Evolutionary conservation across 1,284 basidiomycete genomes (phyloP), one percentile per base, ranked within the genome.

Genomic region (Melampsora larici-populina): DNA sequence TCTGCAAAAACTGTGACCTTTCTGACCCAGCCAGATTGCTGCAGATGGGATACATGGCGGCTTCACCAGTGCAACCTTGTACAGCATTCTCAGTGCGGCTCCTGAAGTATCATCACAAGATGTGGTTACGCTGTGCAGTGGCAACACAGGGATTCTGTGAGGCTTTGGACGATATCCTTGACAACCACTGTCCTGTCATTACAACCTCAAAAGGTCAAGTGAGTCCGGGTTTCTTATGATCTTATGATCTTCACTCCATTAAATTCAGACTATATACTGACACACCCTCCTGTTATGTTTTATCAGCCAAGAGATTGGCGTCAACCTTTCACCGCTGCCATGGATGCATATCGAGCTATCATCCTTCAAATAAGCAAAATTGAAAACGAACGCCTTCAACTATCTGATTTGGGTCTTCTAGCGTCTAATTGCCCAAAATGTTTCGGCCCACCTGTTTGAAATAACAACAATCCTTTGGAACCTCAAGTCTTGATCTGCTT

Each of bases 11-110:
- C 36, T 36, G 36, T 36, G 36, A 36, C 9, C 36, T 70, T 29
- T 55, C 68, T 11, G 68, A 70, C 26, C 26, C 68, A 15, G 58
- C 51, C 26, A 26, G 68, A 2, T 24, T 70, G 3, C 33, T 70
- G 15, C 46, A 70, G 31, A 48, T 33, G 18, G 68, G 68, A 13
- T 70, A 51, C 13, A 55, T 70, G 17, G 11, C 68, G 5, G 24
- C 68, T 1, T 70, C 31, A 6, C 46, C 68, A 11, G 5, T n/a
- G 24, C 33, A 18, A 33, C 48, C 68, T 26, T 33, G 31, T 1
- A 70, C 68, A 0, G 49, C 68, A 2, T 70, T 70, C 15, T 58
- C 69, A 29, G 13, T 70, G 18, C 51, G 21, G 1, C 24, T 60
- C 13, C 24, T 70, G 9, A 48, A 70, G 48, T n/a, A 36, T 6